Base-by-base conservation (phyloP, 2,329 filamentous ascomycete genomes). In the Pseudocercospora cruenta region DNA sequence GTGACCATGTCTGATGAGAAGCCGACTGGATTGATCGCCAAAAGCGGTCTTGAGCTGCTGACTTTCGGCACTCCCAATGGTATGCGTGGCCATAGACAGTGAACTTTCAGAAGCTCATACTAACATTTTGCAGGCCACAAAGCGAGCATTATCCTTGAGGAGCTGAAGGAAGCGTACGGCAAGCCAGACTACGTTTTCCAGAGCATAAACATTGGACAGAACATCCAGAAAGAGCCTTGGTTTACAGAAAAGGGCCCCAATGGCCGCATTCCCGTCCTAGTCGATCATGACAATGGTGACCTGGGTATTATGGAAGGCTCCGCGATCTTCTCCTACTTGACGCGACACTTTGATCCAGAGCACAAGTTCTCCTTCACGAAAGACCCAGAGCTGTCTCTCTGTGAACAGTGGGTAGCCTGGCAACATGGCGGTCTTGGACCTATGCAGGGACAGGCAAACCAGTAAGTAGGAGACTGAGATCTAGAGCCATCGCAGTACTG, bases 201-300 rank as follows among this genome's bases (percentile, higher is more conserved):
- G 71, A 72, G 74, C 63, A 82, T 91, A 76, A 82, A 89, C 77
- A 90, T 88, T 69, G 72, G 73, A 65, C 82, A 87, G 72, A 88
- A 89, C 78, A 84, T 88, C 28, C 89, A 91, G 71, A 90, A 90
- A 77, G 83, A 90, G 80, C 81, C 84, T 1, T 91, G 88, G 88
- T 91, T 86, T 80, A 87, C 84, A 0, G 84, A 85, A 43, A 74
- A 88, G 31, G 85, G 84, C 66, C 88, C 88, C 43, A 91, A 91
- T 76, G 88, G 88, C 2, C 83, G 87, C 16, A 90, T 90, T 70
- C 87, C 88, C 1, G 87, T 85, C 55, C 84, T 91, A 55, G 83
- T 90, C 31, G 88, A 91, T 78, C 88, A 91, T 70, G 87, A 90
- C 76, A 83, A 86, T 67, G 80, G 80, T 63, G 84, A 78, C 55